A percentile compares a stretch with the other conserved stretches of the same genome.
These are phyloP conservation scores for Verticillium longisporum DNA, from an alignment of 2,329 filamentous ascomycete species.

Conservation along the genomic window DNA sequence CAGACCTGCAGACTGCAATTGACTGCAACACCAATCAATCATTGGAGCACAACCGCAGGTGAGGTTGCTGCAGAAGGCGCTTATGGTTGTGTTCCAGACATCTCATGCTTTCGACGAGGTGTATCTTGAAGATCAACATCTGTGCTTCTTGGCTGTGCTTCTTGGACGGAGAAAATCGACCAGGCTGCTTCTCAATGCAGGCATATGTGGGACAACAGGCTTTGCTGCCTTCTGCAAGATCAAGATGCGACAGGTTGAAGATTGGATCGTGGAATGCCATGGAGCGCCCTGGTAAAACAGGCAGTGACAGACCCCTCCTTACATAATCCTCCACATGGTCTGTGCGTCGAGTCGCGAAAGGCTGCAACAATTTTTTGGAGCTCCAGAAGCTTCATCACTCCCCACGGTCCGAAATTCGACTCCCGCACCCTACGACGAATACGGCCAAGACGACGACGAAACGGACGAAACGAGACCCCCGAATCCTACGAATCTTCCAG, in stretches of 20 bases:
- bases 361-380: conserved; percentile 46
- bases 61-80: not conserved
- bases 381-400: conserved; percentile 26
- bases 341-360: conserved; percentile 20
- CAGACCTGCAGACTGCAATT: too few species aligned
- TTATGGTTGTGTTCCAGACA: too few species aligned
- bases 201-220: too few species aligned
- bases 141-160: too few species aligned
- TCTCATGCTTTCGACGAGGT: too few species aligned
- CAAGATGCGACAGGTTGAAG: too few species aligned
- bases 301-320: conserved; percentile 1
- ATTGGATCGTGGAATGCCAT: too few species aligned
- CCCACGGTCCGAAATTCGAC: conserved; percentile 1
- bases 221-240: too few species aligned
- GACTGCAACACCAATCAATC: not conserved
- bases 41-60: not conserved
- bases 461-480: not conserved
- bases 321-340: conserved; percentile 12
- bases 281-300: not conserved
- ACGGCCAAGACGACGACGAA: not conserved
- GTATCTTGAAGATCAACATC: too few species aligned
- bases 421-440: not conserved
- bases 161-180: too few species aligned
- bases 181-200: too few species aligned
- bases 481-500: not conserved